phyloP scores from a whole-genome alignment of 768 basidiomycete genomes.

The Pulveroboletus sp. region DNA sequence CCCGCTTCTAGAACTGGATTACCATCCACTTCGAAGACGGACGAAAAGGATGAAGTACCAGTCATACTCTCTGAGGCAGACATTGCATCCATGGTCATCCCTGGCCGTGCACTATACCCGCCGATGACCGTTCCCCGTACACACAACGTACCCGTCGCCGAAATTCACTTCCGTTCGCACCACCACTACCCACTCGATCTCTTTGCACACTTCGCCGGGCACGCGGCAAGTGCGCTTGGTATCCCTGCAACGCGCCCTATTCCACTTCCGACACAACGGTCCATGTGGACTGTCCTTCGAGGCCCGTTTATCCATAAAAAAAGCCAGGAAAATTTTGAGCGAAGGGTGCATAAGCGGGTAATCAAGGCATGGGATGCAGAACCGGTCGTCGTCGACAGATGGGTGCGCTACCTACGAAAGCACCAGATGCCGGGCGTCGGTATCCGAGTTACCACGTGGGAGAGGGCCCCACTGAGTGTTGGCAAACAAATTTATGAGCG shows the following conservation, averaged over 20 bases:
- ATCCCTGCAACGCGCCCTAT: constrained; percentile 71
- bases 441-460: constrained; percentile 78
- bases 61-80: constrained; percentile 35
- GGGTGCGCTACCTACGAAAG: constrained; percentile 73
- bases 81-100: constrained; percentile 53
- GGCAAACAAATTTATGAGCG: constrained; percentile 39
- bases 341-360: constrained; percentile 75
- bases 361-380: constrained; percentile 93
- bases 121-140: constrained; percentile 59
- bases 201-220: constrained; percentile 80
- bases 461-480: constrained; percentile 56
- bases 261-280: constrained; percentile 69
- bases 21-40: background rate
- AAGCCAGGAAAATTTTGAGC: constrained; percentile 92
- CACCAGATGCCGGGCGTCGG: constrained; percentile 86
- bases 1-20: constrained; percentile 1
- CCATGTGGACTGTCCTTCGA: constrained; percentile 81
- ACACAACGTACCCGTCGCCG: constrained; percentile 74
- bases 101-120: constrained; percentile 56
- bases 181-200: constrained; percentile 64
- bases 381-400: constrained; percentile 70
- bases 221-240: constrained; percentile 81
- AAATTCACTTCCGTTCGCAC: constrained; percentile 82
- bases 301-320: constrained; percentile 93
- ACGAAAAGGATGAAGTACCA: constrained; percentile 1